A percentile compares a stretch with the other conserved stretches of the same genome.
These are phyloP conservation scores for Amanita pseudoporphyria DNA, from an alignment of 768 basidiomycete genomes.

Conservation along the genomic window DNA sequence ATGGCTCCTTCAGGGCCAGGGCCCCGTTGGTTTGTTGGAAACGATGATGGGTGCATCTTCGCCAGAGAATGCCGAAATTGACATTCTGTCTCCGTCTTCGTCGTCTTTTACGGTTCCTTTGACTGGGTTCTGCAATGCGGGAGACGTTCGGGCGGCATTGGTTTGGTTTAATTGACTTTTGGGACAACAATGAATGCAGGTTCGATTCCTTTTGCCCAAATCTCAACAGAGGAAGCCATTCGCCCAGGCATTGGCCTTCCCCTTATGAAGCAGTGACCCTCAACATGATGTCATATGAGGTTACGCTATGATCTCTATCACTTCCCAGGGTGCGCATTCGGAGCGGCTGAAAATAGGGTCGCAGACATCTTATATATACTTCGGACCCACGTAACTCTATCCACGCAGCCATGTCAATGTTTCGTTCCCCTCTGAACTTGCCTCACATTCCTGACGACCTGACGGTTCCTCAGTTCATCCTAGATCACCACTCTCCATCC, in stretches of 20 bases:
- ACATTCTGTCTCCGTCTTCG: slow-evolving; percentile 47
- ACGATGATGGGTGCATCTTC: slow-evolving; percentile 51
- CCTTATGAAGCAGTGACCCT: too few species aligned
- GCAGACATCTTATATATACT: too few species aligned
- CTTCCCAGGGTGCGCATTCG: too few species aligned
- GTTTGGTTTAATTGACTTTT: slow-evolving; percentile 66
- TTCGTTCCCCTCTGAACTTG: neutral
- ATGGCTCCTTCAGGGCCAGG: slow-evolving; percentile 58
- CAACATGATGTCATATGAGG: too few species aligned
- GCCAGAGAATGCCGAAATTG: slow-evolving; percentile 20
- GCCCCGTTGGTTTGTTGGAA: slow-evolving; percentile 56
- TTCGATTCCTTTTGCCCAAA: slow-evolving; percentile 31
- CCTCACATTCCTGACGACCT: too few species aligned
- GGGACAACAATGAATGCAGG: slow-evolving; percentile 21
- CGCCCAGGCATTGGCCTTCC: slow-evolving; percentile 53
- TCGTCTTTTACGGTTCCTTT: slow-evolving; percentile 60
- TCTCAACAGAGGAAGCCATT: slow-evolving; percentile 23
- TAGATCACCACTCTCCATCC: too few species aligned
- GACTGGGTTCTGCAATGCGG: slow-evolving; percentile 49
- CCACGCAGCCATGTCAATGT: neutral
- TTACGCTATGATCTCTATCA: too few species aligned
- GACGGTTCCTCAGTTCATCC: too few species aligned
- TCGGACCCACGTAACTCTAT: too few species aligned
- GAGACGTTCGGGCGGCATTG: slow-evolving; percentile 55
- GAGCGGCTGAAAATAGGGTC: too few species aligned